Evolutionary conservation across 2,329 filamentous ascomycete genomes (phyloP).

Genomic region (Ascochyta viciae-villosae): DNA sequence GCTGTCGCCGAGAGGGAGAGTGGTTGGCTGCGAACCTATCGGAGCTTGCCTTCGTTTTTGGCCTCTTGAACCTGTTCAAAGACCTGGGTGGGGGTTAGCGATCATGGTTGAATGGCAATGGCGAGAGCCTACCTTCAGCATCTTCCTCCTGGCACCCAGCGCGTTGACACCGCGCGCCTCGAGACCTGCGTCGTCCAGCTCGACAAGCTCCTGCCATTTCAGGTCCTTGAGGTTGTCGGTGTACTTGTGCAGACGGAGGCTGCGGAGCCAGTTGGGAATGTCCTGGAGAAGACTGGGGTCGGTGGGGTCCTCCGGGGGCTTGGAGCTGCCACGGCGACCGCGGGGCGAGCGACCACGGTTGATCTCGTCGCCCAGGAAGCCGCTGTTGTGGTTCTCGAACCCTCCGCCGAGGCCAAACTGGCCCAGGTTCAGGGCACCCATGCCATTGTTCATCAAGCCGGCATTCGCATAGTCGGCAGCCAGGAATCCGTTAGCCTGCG

Average conservation of each 20-base stretch:
- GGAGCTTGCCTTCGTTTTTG: constrained; percentile 53
- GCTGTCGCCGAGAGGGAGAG: neutral
- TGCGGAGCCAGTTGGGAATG: constrained; percentile 94
- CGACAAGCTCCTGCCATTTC: constrained; percentile 92
- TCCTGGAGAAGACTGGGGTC: constrained; percentile 90
- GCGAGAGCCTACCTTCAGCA: constrained; percentile 79
- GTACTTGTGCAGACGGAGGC: constrained; percentile 95
- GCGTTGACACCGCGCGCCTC: constrained; percentile 95
- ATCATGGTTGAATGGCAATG: neutral
- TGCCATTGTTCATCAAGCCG: constrained; percentile 72
- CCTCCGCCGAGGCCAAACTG: constrained; percentile 68
- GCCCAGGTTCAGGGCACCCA: constrained; percentile 74
- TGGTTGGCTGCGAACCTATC: constrained; percentile 28
- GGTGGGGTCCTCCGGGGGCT: constrained; percentile 96
- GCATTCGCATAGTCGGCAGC: constrained; percentile 82
- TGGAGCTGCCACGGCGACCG: constrained; percentile 90
- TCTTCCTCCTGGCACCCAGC: constrained; percentile 91
- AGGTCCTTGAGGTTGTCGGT: constrained; percentile 97
- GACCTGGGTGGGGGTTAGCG: constrained; percentile 63
- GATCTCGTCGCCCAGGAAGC: constrained; percentile 92
- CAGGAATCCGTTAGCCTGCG: constrained; percentile 93
- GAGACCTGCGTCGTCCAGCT: constrained; percentile 89
- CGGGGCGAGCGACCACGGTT: constrained; percentile 88
- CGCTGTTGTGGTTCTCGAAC: constrained; percentile 63
- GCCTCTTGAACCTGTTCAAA: constrained; percentile 90